Percentiles rank a stretch among this genome's conserved stretches.
Evolutionary conservation across 495 filamentous ascomycete genomes (phyloP).

Genomic region (Jackrogersella multiformis): DNA sequence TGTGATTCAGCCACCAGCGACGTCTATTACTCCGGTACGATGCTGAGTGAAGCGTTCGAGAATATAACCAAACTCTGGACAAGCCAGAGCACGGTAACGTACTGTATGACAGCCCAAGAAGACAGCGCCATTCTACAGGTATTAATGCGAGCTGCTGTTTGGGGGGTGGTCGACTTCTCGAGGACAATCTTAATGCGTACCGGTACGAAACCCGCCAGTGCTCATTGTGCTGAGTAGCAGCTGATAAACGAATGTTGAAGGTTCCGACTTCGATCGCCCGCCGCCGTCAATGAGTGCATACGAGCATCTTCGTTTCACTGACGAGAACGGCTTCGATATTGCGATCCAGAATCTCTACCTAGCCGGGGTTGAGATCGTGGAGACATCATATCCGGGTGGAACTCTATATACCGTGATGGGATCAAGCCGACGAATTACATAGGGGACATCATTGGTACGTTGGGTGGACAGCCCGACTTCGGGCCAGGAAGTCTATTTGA

Average conservation of each 20-base stretch:
- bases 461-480: slow-evolving; percentile 74
- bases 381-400: slow-evolving; percentile 70
- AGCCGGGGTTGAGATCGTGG: slow-evolving; percentile 71
- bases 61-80: slow-evolving; percentile 72
- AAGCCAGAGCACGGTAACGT: slow-evolving; percentile 68
- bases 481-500: slow-evolving; percentile 60
- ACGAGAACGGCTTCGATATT: slow-evolving; percentile 67
- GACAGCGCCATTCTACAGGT: slow-evolving; percentile 78
- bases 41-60: slow-evolving; percentile 70
- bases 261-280: slow-evolving; percentile 75
- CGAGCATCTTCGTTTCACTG: slow-evolving; percentile 65
- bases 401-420: slow-evolving; percentile 64
- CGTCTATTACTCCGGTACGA: slow-evolving; percentile 73
- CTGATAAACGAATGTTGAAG: slow-evolving; percentile 37
- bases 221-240: neutral
- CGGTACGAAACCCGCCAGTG: slow-evolving; percentile 27
- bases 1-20: slow-evolving; percentile 77
- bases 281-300: slow-evolving; percentile 63
- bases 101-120: slow-evolving; percentile 78
- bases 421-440: slow-evolving; percentile 73
- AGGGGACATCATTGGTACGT: slow-evolving; percentile 74
- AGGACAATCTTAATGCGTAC: slow-evolving; percentile 79
- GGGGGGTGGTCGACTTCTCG: slow-evolving; percentile 68
- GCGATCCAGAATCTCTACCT: slow-evolving; percentile 73
- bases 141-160: slow-evolving; percentile 65